These are phyloP conservation scores for Umbilicus rupestris DNA, from an alignment of 164 flowering plant species.

Conservation along the genomic window DNA sequence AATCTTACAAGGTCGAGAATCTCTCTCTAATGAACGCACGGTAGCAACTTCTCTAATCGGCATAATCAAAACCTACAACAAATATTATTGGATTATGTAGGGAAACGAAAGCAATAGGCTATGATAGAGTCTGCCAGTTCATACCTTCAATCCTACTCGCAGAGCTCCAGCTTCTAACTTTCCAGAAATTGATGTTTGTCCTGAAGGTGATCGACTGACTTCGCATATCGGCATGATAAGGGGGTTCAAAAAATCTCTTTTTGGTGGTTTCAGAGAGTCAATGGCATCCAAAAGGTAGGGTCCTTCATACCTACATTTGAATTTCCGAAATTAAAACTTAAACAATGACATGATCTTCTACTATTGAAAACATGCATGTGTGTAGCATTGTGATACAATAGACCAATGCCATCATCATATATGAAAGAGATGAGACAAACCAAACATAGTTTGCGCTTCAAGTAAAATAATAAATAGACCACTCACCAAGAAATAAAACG, in stretches of 20 bases:
- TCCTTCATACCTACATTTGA: slow-evolving; percentile 70
- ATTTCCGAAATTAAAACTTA: neutral
- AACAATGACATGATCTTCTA: neutral
- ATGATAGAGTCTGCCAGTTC: neutral
- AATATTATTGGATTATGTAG: neutral
- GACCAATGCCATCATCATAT: neutral
- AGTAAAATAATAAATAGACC: neutral
- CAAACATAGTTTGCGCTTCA: neutral
- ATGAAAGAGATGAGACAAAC: neutral
- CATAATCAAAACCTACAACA: slow-evolving; percentile 71
- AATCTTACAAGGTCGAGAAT: slow-evolving; percentile 43
- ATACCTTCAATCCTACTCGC: slow-evolving; percentile 73
- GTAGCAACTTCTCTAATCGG: slow-evolving; percentile 63
- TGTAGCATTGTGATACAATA: neutral
- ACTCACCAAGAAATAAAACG: slow-evolving; percentile 73
- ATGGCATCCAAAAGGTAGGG: slow-evolving; percentile 70
- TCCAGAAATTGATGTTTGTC: slow-evolving; percentile 74
- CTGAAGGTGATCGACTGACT: slow-evolving; percentile 46
- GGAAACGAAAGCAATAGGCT: neutral
- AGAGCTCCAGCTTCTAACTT: slow-evolving; percentile 92
- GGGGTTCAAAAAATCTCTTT: slow-evolving; percentile 72
- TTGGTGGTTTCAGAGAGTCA: slow-evolving; percentile 68
- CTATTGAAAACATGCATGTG: neutral
- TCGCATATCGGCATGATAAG: slow-evolving; percentile 90
- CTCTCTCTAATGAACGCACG: slow-evolving; percentile 58